Base-by-base conservation (phyloP, 1,284 basidiomycete species). In the Rhizoctonia solani region DNA sequence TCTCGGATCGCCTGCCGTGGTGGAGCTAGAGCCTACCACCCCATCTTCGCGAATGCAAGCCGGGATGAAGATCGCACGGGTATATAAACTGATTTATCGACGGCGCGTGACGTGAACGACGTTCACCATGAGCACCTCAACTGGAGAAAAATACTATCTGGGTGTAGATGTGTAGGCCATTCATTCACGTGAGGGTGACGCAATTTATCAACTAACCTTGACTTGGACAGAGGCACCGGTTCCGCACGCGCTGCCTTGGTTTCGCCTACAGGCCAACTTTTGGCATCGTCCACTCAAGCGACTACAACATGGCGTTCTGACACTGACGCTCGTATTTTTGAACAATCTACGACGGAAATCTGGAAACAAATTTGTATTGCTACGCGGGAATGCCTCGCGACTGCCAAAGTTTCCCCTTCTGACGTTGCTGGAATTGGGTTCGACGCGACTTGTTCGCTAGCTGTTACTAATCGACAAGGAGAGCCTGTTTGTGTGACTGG, bases 381-480 rank as follows among this genome's bases (percentile, higher is more conserved):
- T 30, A 87, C 93, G 71, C 86, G 83, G 72, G 82, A 83, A 9
- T 88, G 93, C 61, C 79, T 99, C 32, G 71, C 80, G 11, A 78
- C 83, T 34, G 85, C 90, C 2, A 83, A 86, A 4, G 78, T 94
- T 34, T 73, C 83, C 25, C 84, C 89, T 13, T 76, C 80, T 2
- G 77, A 81, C 3, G 88, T 99, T 71, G 93, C 92, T 74, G 96
- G 96, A 0, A 76, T 99, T 66, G 95, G 95, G 9, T 98, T 98
- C 76, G 96, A 98, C 77, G 96, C 95, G 56, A 99, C 96, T 0
- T 99, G 97, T 79, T 96, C 93, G 0, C 82, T 99, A 39, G 94
- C 95, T 0, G 95, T 98, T 25, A 83, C 89, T 1, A 87, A 94
- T 74, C 79, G 85, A 65, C 74, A 85, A 14, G 94, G 94, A 3